Conservation (phyloP, 106 monocot species). For the Chionographis japonica region DNA sequence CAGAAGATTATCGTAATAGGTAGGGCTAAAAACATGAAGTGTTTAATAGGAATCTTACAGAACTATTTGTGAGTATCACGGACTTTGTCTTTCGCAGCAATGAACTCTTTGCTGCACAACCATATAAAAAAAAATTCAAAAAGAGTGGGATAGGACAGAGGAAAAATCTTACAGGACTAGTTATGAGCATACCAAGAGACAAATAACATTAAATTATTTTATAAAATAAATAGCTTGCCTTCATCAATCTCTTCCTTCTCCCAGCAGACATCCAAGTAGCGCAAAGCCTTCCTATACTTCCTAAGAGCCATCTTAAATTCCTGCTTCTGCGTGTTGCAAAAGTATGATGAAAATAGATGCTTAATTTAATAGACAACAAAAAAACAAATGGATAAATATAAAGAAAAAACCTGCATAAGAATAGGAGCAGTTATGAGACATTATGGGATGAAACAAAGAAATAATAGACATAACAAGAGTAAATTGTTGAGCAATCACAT, state of each 20-base stretch:
- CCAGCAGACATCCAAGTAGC: slow-evolving; percentile 54
- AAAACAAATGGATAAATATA: background rate
- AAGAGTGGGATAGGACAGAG: background rate
- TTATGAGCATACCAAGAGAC: too few relatives aligned
- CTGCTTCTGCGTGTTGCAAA: slow-evolving; percentile 27
- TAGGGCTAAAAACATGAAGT: too few relatives aligned
- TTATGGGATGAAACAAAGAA: too few relatives aligned
- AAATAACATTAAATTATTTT: too few relatives aligned
- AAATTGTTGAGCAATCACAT: too few relatives aligned
- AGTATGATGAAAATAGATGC: background rate
- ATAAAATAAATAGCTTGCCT: slow-evolving; percentile 24
- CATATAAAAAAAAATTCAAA: slow-evolving; percentile 1
- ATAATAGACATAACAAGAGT: too few relatives aligned
- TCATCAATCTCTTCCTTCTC: slow-evolving; percentile 58
- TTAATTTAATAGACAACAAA: background rate
- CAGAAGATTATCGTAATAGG: too few relatives aligned
- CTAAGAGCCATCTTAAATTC: slow-evolving; percentile 54
- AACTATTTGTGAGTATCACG: slow-evolving; percentile 50
- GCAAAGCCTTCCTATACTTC: slow-evolving; percentile 49
- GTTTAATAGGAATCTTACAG: slow-evolving; percentile 32
- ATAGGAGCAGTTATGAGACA: background rate
- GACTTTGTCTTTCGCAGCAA: slow-evolving; percentile 50
- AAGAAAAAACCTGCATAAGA: background rate
- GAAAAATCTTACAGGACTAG: background rate
- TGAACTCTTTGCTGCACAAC: slow-evolving; percentile 39